Conservation (phyloP, 352 stramenopile species). For the Aphanomyces invadans region DNA sequence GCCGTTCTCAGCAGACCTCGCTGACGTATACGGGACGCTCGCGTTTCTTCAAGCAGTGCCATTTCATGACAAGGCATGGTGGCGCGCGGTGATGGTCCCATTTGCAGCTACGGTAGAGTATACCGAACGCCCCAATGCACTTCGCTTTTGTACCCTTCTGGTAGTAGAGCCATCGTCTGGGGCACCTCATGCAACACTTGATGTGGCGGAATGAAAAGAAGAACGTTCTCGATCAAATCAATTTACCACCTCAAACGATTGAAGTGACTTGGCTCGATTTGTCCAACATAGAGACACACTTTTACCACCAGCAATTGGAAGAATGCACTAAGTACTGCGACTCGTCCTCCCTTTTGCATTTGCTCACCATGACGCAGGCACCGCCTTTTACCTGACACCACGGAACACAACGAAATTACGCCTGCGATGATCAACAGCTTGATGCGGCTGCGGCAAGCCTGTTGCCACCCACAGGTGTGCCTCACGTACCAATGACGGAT, state of each 20-base stretch:
- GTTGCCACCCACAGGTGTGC: conserved; percentile 88
- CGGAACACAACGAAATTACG: conserved; percentile 26
- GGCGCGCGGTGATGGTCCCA: conserved; percentile 33
- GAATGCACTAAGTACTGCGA: conserved; percentile 34
- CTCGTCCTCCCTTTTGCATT: conserved; percentile 23
- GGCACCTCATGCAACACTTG: conserved; percentile 32
- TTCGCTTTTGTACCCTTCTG: neutral
- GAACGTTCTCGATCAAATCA: conserved; percentile 58
- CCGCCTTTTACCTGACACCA: conserved; percentile 31
- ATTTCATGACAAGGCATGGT: conserved; percentile 36
- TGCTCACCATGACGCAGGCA: too few species aligned
- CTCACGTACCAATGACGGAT: too few species aligned
- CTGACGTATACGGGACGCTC: conserved; percentile 82
- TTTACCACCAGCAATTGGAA: conserved; percentile 63
- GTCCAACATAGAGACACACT: conserved; percentile 65
- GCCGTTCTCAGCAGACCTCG: conserved; percentile 69
- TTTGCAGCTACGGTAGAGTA: neutral
- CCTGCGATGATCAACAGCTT: conserved; percentile 54
- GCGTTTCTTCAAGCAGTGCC: conserved; percentile 54
- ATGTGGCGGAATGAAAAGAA: conserved; percentile 77
- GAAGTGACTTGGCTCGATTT: conserved; percentile 61
- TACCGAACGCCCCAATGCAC: too few species aligned
- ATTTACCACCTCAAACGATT: conserved; percentile 44
- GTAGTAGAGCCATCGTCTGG: neutral
- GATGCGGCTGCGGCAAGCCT: conserved; percentile 82